These are phyloP conservation scores for Didymella keratinophila DNA, from an alignment of 2,329 filamentous ascomycete species.

Conservation along the genomic window DNA sequence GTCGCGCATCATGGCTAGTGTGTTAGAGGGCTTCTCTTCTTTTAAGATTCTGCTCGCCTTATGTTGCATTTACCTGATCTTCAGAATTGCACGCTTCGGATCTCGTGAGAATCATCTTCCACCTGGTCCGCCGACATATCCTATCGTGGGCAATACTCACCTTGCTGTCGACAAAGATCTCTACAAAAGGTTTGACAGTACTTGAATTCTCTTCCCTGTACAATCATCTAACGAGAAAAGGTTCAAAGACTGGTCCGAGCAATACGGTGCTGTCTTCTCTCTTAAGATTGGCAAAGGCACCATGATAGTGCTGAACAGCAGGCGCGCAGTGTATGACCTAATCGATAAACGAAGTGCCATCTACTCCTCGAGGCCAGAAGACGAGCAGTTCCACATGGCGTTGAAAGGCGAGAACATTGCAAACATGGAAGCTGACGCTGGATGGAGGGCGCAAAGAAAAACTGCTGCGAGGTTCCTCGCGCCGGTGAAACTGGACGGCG, in stretches of 20 bases:
- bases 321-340: conserved; percentile 29
- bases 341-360: conserved; percentile 30
- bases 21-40: background rate
- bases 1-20: background rate
- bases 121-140: conserved; percentile 37
- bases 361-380: conserved; percentile 25
- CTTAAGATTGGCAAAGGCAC: conserved; percentile 32
- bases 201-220: background rate
- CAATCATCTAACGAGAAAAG: conserved; percentile 4
- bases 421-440: conserved; percentile 25
- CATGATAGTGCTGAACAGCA: conserved; percentile 30
- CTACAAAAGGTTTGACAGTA: conserved; percentile 21
- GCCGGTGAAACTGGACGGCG: conserved; percentile 30
- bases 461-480: conserved; percentile 30
- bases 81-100: conserved; percentile 33
- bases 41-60: background rate
- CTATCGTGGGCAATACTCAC: conserved; percentile 40
- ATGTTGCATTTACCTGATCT: conserved; percentile 19
- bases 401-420: conserved; percentile 32
- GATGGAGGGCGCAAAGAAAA: conserved; percentile 35
- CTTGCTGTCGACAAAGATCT: conserved; percentile 28
- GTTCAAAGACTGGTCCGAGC: conserved; percentile 32
- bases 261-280: conserved; percentile 31
- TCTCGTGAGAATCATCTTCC: conserved; percentile 36
- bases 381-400: conserved; percentile 23